These are phyloP conservation scores for Fagus sylvatica DNA, from an alignment of 306 rosid species.

Conservation along the genomic window DNA sequence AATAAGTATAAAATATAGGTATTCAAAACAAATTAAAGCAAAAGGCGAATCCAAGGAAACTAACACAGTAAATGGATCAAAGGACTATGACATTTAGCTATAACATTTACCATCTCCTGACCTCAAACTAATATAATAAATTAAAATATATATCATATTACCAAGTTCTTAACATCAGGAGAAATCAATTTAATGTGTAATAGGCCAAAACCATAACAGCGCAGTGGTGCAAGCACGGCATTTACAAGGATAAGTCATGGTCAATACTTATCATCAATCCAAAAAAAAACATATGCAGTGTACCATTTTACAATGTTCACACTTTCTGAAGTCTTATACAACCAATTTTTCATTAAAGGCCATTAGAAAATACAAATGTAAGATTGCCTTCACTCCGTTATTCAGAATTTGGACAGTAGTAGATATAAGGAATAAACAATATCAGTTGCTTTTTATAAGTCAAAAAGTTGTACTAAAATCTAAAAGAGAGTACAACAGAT, in stretches of 20 bases:
- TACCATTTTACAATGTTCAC: neutral
- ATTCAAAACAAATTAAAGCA: neutral
- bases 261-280: neutral
- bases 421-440: neutral
- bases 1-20: conserved; percentile 1
- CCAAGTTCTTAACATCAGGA: neutral
- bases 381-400: too few relatives aligned
- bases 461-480: too few relatives aligned
- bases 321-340: neutral
- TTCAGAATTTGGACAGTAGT: neutral
- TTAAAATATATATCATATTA: neutral
- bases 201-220: neutral
- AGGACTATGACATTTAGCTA: neutral
- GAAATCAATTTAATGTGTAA: neutral
- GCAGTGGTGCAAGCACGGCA: neutral
- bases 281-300: neutral
- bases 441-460: too few relatives aligned
- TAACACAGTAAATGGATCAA: neutral
- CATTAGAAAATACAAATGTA: neutral
- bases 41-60: neutral
- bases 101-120: neutral
- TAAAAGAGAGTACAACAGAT: too few relatives aligned
- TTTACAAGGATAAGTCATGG: neutral
- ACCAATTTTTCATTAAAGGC: neutral
- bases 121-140: neutral